Evolutionary conservation across 116 monocot species (phyloP).

Genomic region (Papilionanthe hybrid): DNA sequence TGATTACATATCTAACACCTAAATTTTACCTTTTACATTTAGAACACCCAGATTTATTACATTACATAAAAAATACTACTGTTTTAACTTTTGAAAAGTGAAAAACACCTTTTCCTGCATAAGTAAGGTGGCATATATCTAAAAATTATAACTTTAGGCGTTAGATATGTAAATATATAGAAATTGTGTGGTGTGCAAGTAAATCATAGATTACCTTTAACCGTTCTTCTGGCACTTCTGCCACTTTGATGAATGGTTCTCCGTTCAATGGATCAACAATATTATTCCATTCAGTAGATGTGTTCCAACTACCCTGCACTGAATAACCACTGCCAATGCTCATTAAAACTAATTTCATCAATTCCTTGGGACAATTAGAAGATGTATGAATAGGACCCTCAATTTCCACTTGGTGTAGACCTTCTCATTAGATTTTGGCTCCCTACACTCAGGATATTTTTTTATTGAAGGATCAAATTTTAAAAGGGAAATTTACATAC

Average conservation of each 20-base stretch:
- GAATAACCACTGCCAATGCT: slow-evolving; percentile 15
- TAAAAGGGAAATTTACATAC: too few relatives aligned
- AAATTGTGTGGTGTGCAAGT: too few relatives aligned
- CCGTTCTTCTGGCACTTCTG: slow-evolving; percentile 62
- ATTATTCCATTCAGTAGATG: slow-evolving; percentile 57
- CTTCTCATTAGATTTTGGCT: not conserved
- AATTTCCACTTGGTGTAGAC: not conserved
- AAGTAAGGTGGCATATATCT: too few relatives aligned
- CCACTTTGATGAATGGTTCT: slow-evolving; percentile 82
- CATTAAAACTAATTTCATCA: not conserved
- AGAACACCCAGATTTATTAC: too few relatives aligned
- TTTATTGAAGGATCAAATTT: not conserved
- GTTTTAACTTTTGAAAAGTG: too few relatives aligned
- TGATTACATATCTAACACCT: too few relatives aligned
- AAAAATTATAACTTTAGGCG: too few relatives aligned
- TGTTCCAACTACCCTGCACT: slow-evolving; percentile 94
- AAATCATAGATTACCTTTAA: slow-evolving; percentile 36
- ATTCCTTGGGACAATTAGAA: not conserved
- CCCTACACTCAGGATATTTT: not conserved
- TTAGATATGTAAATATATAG: too few relatives aligned
- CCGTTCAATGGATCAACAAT: slow-evolving; percentile 88
- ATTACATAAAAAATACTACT: too few relatives aligned
- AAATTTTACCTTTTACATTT: too few relatives aligned
- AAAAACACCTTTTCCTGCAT: too few relatives aligned
- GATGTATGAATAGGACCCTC: not conserved